These are phyloP conservation scores for Arthrobotrys musiformis DNA, from an alignment of 2,329 filamentous ascomycete species.

Conservation along the genomic window DNA sequence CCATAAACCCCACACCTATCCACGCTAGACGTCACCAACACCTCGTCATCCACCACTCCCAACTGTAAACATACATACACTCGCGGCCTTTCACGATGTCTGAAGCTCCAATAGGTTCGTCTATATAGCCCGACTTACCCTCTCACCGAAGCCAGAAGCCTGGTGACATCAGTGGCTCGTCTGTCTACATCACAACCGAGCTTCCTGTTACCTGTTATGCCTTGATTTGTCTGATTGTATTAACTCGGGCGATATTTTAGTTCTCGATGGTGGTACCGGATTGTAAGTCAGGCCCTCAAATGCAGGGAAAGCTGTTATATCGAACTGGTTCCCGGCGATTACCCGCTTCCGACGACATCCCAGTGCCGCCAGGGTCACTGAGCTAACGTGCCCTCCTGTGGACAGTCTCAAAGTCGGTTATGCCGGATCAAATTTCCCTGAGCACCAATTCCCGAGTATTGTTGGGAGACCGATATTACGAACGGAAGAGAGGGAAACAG, in stretches of 20 bases:
- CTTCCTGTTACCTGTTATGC: neutral
- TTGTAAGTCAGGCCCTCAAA: conserved; percentile 66
- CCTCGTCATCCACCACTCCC: neutral
- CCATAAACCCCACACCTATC: conserved; percentile 39
- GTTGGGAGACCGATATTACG: conserved; percentile 97
- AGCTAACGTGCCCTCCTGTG: conserved; percentile 7
- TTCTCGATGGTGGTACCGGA: conserved; percentile 99
- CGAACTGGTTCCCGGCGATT: conserved; percentile 14
- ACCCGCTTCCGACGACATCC: neutral
- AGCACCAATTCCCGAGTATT: conserved; percentile 98
- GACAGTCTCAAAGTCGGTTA: conserved; percentile 91
- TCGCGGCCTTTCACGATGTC: conserved; percentile 45
- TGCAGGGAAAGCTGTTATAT: neutral
- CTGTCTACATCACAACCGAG: neutral
- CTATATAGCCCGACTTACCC: neutral
- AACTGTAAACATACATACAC: neutral
- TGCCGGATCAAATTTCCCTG: conserved; percentile 98
- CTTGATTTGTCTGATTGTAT: neutral
- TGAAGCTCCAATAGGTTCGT: conserved; percentile 55
- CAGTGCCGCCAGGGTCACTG: neutral
- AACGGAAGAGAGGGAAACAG: conserved; percentile 77
- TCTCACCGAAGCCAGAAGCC: neutral
- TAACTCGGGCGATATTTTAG: conserved; percentile 65
- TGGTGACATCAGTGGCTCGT: neutral
- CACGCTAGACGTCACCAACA: conserved; percentile 21